These are phyloP conservation scores for Suillus paluster DNA, from an alignment of 768 basidiomycete species.

Conservation along the genomic window DNA sequence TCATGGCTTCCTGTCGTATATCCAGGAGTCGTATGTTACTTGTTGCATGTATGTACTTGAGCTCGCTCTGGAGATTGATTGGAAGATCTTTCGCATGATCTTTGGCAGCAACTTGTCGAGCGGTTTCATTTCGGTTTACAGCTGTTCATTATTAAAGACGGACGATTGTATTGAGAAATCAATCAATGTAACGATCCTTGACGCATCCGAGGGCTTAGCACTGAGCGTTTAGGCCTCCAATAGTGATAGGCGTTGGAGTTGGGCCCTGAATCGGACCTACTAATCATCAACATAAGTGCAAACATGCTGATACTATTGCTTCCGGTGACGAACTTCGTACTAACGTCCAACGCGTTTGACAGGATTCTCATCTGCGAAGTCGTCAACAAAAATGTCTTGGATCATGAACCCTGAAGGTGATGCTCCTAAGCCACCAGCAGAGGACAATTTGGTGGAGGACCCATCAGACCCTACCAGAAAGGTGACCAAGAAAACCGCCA, in stretches of 20 bases:
- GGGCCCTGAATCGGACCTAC: too few species aligned
- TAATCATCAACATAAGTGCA: neutral
- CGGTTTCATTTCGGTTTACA: neutral
- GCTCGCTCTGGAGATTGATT: neutral
- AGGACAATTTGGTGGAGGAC: slow-evolving; percentile 60
- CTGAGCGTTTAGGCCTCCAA: too few species aligned
- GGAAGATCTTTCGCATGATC: neutral
- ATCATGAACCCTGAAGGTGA: slow-evolving; percentile 50
- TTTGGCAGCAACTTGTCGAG: neutral
- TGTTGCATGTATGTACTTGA: slow-evolving; percentile 9
- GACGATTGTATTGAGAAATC: neutral
- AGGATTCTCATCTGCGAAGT: slow-evolving; percentile 4
- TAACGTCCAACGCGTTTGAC: neutral
- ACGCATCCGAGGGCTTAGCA: neutral
- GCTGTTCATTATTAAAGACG: neutral
- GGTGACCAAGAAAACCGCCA: slow-evolving; percentile 84
- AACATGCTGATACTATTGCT: neutral
- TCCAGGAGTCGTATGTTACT: slow-evolving; percentile 20
- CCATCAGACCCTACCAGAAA: slow-evolving; percentile 66
- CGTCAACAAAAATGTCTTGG: slow-evolving; percentile 62
- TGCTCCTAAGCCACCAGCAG: slow-evolving; percentile 39
- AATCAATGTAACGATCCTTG: neutral
- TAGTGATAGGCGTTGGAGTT: too few species aligned
- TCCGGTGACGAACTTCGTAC: neutral
- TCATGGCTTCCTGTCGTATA: slow-evolving; percentile 25